A percentile compares a stretch with the other conserved stretches of the same genome.
phyloP scores from a whole-genome alignment of 352 stramenopile species.

The Globisporangium splendens region DNA sequence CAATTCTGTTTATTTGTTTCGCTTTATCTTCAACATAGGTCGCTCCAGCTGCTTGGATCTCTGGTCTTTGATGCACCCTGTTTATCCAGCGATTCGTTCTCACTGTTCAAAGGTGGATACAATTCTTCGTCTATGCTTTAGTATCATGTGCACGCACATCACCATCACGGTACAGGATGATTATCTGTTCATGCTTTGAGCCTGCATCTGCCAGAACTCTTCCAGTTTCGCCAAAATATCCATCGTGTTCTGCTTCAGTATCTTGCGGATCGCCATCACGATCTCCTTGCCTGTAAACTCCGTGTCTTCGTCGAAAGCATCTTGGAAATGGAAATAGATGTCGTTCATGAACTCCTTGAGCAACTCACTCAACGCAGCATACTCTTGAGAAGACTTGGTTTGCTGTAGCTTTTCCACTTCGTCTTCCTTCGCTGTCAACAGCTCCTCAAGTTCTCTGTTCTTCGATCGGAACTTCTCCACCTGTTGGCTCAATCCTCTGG shows the following conservation, averaged over 20 bases:
- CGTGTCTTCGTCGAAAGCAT: conserved; percentile 78
- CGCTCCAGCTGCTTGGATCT: neutral
- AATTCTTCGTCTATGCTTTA: neutral
- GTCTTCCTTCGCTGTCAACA: conserved; percentile 43
- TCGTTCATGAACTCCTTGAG: conserved; percentile 88
- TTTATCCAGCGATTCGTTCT: neutral
- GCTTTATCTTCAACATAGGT: neutral
- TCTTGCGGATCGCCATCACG: conserved; percentile 77
- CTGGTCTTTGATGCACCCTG: neutral
- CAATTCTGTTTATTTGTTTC: neutral
- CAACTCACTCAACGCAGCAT: conserved; percentile 54
- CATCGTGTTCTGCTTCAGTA: conserved; percentile 84
- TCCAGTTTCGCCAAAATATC: conserved; percentile 71
- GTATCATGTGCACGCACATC: neutral
- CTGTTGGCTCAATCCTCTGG: conserved; percentile 36
- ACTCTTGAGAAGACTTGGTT: conserved; percentile 47
- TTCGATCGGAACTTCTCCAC: conserved; percentile 39
- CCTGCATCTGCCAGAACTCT: conserved; percentile 65
- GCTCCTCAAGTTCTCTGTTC: conserved; percentile 42
- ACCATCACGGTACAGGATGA: neutral
- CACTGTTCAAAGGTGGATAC: neutral
- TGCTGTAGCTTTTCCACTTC: conserved; percentile 44
- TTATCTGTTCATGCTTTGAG: conserved; percentile 14
- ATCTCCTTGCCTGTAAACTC: conserved; percentile 84
- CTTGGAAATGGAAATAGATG: conserved; percentile 85